phyloP scores from a whole-genome alignment of 495 filamentous ascomycete species.

The Talaromyces stipitatus region DNA sequence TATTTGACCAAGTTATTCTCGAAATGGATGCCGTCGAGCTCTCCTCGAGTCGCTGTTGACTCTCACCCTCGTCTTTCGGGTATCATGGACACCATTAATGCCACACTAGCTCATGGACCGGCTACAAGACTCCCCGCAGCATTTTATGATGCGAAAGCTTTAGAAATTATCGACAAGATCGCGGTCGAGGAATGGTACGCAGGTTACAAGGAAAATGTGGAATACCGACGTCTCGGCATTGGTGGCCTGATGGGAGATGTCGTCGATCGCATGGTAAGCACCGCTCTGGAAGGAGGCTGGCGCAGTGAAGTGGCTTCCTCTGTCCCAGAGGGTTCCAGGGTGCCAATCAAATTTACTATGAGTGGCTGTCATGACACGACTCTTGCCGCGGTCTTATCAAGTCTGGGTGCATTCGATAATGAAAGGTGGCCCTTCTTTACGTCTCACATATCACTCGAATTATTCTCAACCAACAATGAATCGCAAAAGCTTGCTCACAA shows the following conservation, averaged over 20 bases:
- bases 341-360: conserved; percentile 60
- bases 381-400: conserved; percentile 68
- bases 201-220: conserved; percentile 72
- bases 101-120: conserved; percentile 77
- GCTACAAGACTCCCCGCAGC: conserved; percentile 68
- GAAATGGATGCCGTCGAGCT: conserved; percentile 75
- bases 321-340: conserved; percentile 37
- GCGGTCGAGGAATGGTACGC: conserved; percentile 89
- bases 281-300: conserved; percentile 51
- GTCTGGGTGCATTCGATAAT: conserved; percentile 67
- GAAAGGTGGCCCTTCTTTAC: conserved; percentile 87
- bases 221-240: conserved; percentile 83
- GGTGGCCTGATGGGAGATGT: conserved; percentile 79
- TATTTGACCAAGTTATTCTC: conserved; percentile 69
- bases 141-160: conserved; percentile 76
- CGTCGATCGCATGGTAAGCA: conserved; percentile 73
- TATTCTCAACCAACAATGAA: conserved; percentile 53
- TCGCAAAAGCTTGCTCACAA: conserved; percentile 5
- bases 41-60: conserved; percentile 68
- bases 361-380: conserved; percentile 95
- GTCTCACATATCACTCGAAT: conserved; percentile 82
- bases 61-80: conserved; percentile 76
- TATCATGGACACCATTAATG: conserved; percentile 90
- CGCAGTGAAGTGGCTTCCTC: conserved; percentile 44
- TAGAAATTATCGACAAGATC: conserved; percentile 67